phyloP scores from a whole-genome alignment of 2,329 filamentous ascomycete genomes.

The Endothia cerciana region DNA sequence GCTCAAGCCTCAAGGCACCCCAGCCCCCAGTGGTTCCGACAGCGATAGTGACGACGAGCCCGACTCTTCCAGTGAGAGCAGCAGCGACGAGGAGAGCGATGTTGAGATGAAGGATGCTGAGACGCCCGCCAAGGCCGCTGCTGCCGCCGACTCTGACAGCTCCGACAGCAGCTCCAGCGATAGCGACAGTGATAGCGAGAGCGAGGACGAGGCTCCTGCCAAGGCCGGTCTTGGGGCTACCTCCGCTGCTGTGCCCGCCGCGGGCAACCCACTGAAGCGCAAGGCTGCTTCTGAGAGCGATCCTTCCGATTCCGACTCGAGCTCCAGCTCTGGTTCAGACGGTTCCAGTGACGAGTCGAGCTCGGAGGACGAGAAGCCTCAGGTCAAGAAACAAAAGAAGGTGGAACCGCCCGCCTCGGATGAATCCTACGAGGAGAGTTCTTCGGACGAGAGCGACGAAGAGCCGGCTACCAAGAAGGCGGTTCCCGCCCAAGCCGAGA shows the following conservation, averaged over 20 bases:
- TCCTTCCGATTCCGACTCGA: slow-evolving; percentile 41
- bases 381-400: slow-evolving; percentile 55
- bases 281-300: slow-evolving; percentile 51
- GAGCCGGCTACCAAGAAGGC: slow-evolving; percentile 17
- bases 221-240: slow-evolving; percentile 34
- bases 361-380: slow-evolving; percentile 50
- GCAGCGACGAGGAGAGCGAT: slow-evolving; percentile 40
- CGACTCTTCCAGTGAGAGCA: slow-evolving; percentile 32
- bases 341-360: slow-evolving; percentile 42
- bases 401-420: slow-evolving; percentile 43
- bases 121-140: slow-evolving; percentile 34
- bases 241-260: slow-evolving; percentile 34
- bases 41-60: slow-evolving; percentile 26
- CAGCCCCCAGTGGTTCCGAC: slow-evolving; percentile 36
- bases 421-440: slow-evolving; percentile 37
- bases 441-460: slow-evolving; percentile 16
- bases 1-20: slow-evolving; percentile 38
- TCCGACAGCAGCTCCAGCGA: slow-evolving; percentile 38
- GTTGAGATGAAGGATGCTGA: slow-evolving; percentile 52
- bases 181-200: slow-evolving; percentile 34
- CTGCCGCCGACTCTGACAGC: slow-evolving; percentile 36
- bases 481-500: slow-evolving; percentile 19
- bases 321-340: slow-evolving; percentile 38
- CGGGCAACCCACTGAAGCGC: slow-evolving; percentile 54
- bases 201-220: slow-evolving; percentile 33